A percentile compares a stretch with the other conserved stretches of the same genome.
Evolutionary conservation across 1,284 basidiomycete genomes (phyloP).

Genomic region (Neotropicomus parvogracilis): DNA sequence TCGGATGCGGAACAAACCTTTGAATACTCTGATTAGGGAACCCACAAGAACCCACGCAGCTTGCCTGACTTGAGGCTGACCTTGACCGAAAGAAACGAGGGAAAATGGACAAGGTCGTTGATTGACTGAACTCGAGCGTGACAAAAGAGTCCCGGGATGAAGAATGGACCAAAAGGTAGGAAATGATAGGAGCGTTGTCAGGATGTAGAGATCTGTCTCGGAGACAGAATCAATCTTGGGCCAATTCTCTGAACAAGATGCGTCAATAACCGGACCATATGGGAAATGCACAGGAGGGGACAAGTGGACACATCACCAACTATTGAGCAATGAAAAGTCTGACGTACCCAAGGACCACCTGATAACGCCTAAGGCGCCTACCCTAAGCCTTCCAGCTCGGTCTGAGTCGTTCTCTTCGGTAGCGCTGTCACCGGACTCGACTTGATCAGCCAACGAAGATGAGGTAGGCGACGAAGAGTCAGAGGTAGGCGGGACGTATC

Average conservation of each 20-base stretch:
- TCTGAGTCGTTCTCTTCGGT: constrained; percentile 67
- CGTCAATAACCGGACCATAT: constrained; percentile 6
- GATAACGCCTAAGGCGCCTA: constrained; percentile 69
- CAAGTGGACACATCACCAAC: background rate
- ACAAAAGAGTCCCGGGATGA: constrained; percentile 33
- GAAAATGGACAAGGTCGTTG: constrained; percentile 39
- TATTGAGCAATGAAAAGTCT: constrained; percentile 4
- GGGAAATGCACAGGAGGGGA: background rate
- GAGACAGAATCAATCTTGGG: constrained; percentile 3
- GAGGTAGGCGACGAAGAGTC: constrained; percentile 8
- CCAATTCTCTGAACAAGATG: constrained; percentile 17
- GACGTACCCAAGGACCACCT: constrained; percentile 60
- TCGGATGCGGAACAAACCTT: constrained; percentile 37
- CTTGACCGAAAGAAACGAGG: constrained; percentile 51
- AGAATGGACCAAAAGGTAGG: constrained; percentile 59
- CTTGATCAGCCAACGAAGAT: constrained; percentile 18
- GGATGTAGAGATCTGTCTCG: constrained; percentile 25
- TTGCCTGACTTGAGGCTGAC: constrained; percentile 66
- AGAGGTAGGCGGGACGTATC: constrained; percentile 26
- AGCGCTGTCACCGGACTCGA: constrained; percentile 34
- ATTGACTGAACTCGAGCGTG: background rate
- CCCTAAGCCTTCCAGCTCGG: constrained; percentile 65
- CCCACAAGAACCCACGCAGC: constrained; percentile 57
- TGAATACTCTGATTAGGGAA: constrained; percentile 37
- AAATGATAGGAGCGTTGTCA: constrained; percentile 44